Base-by-base conservation (phyloP, 306 rosid genomes). In the Medicago lupulina region DNA sequence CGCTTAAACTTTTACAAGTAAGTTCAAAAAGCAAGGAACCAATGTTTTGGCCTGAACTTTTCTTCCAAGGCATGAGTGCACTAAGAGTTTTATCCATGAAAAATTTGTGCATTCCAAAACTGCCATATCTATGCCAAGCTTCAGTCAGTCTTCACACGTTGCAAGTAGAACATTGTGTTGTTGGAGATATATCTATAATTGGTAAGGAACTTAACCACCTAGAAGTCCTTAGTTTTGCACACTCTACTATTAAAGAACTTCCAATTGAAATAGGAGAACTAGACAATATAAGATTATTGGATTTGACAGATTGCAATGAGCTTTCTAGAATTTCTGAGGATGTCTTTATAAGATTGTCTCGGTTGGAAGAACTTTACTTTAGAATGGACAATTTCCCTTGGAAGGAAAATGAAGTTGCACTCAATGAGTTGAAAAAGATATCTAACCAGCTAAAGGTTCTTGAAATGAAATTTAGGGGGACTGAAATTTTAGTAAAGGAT, bases 301-400 rank as follows among this genome's bases (percentile, higher is more conserved):
- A 73, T 59, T 66, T 80, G 79, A 74, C 79, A 6, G 9, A 25
- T 18, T 80, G 83, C n/a, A 36, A 73, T 55, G 9, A 31, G 9
- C 83, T 73, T 55, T 11, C 2, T 4, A 10, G 28, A 2, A 14
- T 73, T 19, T 80, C 83, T 43, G 2, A 53, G 14, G 60, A 75
- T 50, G 55, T 66, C 34, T 53, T 80, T 0, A 13, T 28, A 34
- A 73, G 55, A 6, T 34, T 73, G 16, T 54, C 55, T 43, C 41
- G 8, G 2, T 73, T 80, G n/a, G 75, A 80, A 80, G 83, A 80
- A 44, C 70, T 80, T 31, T 80, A 73, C 46, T 34, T 73, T 0
- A 17, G 70, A 43, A 28, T 55, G 5, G 8, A 16, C 0, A 73
- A 80, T 67, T 80, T 73, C 12, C 72, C 23, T 18, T 55, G 70